These are phyloP conservation scores for Starmerella sp. DNA, from an alignment of 805 yeast species.

Conservation along the genomic window DNA sequence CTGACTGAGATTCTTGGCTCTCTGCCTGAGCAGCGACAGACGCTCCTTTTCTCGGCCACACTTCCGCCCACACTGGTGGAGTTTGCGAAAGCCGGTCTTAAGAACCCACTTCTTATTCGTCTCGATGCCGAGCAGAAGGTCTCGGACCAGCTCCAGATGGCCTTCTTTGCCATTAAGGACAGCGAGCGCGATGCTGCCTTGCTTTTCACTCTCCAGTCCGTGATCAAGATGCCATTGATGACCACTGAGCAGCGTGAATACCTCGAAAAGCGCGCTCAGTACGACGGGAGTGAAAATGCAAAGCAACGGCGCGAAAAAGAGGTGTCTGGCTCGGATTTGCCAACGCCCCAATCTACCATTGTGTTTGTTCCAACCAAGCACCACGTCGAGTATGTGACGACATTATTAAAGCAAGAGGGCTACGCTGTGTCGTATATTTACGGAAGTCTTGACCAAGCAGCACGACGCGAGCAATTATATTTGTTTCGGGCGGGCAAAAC, in stretches of 20 bases:
- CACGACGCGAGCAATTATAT: constrained; percentile 78
- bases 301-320: constrained; percentile 40
- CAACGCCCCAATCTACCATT: constrained; percentile 78
- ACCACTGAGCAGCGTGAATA: constrained; percentile 54
- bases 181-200: constrained; percentile 85
- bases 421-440: constrained; percentile 82
- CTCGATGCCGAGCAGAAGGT: constrained; percentile 87
- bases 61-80: constrained; percentile 85
- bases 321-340: constrained; percentile 73
- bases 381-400: constrained; percentile 85
- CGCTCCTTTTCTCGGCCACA: constrained; percentile 87
- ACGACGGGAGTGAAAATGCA: constrained; percentile 37
- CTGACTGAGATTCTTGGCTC: constrained; percentile 77
- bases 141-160: constrained; percentile 84
- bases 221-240: constrained; percentile 74
- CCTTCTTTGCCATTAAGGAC: constrained; percentile 66
- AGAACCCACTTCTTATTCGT: constrained; percentile 84
- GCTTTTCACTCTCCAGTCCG: constrained; percentile 63
- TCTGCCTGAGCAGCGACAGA: constrained; percentile 73
- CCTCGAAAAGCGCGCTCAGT: constrained; percentile 41
- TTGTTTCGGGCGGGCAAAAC: constrained; percentile 79
- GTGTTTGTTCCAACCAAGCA: constrained; percentile 94
- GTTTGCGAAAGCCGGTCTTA: constrained; percentile 92
- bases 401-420: constrained; percentile 61
- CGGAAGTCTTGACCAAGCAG: constrained; percentile 90